Base-by-base conservation (phyloP, 345 rosid genomes). In the Citrus hindsii region DNA sequence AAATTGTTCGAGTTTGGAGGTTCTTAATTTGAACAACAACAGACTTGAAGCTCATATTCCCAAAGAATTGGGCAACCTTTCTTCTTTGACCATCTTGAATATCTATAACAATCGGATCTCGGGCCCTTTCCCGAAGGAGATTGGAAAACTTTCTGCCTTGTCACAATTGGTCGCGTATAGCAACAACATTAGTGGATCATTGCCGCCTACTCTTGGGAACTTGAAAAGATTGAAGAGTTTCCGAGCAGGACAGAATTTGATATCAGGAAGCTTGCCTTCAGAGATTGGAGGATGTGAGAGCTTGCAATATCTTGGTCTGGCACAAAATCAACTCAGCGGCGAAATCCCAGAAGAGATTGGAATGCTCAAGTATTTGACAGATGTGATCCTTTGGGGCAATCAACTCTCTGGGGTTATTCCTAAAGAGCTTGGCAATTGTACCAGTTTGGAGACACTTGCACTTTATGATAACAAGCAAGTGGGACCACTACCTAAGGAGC, bases 201-300 rank as follows among this genome's bases (percentile, higher is more conserved):
- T 95, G 80, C 98, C 98, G 0, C 85, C 38, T 62, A 85, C 98
- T 40, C 63, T 95, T 12, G 93, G 98, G 51, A 92, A 77, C 30
- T 90, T 95, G 65, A 89, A 83, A 68, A 88, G 74, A 4, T 84
- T 95, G 77, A 86, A 8, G 61, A 80, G 85, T 73, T 88, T 95
- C 65, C 85, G 98, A 69, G 93, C 95, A 12, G 98, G 98, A 18
- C 93, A 95, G 91, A 95, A 95, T 79, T 73, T 90, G 87, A 86
- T 95, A 64, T 87, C 98, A 4, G 98, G 98, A 71, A 87, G 90
- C 79, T 84, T 93, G 63, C 98, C 98, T 42, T 46, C 90, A 4
- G 92, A 87, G 87, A 86, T 93, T 24, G 95, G 93, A 40, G 86
- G 82, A 58, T 95, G 98, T 78, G 79, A 79, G 84, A 87, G 82